These are phyloP conservation scores for Paramecium bursaria DNA, from an alignment of 73 alveolate species.

Conservation along the genomic window DNA sequence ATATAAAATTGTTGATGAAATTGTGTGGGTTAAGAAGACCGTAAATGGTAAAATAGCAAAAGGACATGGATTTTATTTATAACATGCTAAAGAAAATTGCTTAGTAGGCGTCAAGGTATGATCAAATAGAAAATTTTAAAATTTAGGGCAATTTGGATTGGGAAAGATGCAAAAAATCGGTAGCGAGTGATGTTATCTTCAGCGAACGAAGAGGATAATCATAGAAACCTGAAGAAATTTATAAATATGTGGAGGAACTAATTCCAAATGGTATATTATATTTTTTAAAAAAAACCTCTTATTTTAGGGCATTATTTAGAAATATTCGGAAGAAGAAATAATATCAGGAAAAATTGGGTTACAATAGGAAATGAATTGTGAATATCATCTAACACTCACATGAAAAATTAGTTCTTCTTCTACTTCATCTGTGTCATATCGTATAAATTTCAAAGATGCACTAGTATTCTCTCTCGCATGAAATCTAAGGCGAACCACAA, in stretches of 20 bases:
- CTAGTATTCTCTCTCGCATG: conserved; percentile 1
- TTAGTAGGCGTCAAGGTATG: conserved; percentile 86
- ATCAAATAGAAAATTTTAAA: background rate
- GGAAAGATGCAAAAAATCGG: conserved; percentile 49
- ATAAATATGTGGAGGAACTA: conserved; percentile 83
- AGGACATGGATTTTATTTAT: conserved; percentile 87
- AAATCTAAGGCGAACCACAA: background rate
- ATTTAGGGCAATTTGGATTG: conserved; percentile 25
- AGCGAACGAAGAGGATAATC: conserved; percentile 82
- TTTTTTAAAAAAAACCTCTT: background rate
- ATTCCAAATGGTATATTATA: conserved; percentile 76
- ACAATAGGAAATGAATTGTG: conserved; percentile 89
- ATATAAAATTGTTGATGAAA: conserved; percentile 82
- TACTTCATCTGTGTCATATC: conserved; percentile 60
- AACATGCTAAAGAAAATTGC: conserved; percentile 92
- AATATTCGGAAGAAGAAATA: conserved; percentile 91
- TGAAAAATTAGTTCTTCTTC: conserved; percentile 48
- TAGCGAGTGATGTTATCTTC: conserved; percentile 79
- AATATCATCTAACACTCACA: too few species aligned
- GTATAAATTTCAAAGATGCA: conserved; percentile 11
- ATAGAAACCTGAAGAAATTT: conserved; percentile 91
- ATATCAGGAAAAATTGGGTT: conserved; percentile 88
- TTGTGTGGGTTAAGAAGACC: conserved; percentile 88
- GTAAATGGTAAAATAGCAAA: conserved; percentile 85
- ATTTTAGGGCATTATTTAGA: conserved; percentile 77